Evolutionary conservation across 805 yeast genomes (phyloP).

Genomic region (Starmera caribaea): DNA sequence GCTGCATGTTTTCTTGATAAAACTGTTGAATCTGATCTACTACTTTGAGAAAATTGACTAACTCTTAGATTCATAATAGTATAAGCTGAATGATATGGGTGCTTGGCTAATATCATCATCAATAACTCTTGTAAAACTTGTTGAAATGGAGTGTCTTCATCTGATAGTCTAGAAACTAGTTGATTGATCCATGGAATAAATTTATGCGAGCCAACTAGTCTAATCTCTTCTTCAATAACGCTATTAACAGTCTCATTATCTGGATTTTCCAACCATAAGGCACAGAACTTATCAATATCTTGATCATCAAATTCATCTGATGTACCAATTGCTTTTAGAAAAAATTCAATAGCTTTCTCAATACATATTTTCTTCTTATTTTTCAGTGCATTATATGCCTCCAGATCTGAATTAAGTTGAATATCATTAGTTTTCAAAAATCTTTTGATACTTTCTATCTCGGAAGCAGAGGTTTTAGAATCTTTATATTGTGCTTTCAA

Average conservation of each 20-base stretch:
- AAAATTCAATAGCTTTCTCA: constrained; percentile 46
- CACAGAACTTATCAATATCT: constrained; percentile 67
- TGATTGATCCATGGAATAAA: constrained; percentile 80
- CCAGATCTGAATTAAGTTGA: constrained; percentile 40
- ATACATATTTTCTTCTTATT: constrained; percentile 34
- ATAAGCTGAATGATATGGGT: constrained; percentile 71
- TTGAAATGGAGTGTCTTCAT: constrained; percentile 46
- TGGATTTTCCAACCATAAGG: constrained; percentile 70
- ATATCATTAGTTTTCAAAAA: constrained; percentile 39
- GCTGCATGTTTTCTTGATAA: constrained; percentile 44
- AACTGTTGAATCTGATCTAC: constrained; percentile 26
- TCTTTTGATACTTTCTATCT: constrained; percentile 41
- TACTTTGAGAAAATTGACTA: constrained; percentile 26
- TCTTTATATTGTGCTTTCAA: constrained; percentile 35
- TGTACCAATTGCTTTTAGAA: constrained; percentile 41
- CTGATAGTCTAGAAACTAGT: constrained; percentile 57
- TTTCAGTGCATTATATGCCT: constrained; percentile 30
- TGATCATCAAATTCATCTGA: constrained; percentile 37
- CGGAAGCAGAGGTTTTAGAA: constrained; percentile 30
- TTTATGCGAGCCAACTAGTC: constrained; percentile 43
- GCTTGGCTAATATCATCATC: constrained; percentile 34
- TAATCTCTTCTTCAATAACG: constrained; percentile 28
- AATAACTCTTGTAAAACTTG: constrained; percentile 37
- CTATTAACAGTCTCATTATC: constrained; percentile 33
- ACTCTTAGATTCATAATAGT: constrained; percentile 46